A percentile compares a stretch with the other conserved stretches of the same genome.
Conservation (phyloP, 805 yeast species). For the Komagataella mondaviorum region DNA sequence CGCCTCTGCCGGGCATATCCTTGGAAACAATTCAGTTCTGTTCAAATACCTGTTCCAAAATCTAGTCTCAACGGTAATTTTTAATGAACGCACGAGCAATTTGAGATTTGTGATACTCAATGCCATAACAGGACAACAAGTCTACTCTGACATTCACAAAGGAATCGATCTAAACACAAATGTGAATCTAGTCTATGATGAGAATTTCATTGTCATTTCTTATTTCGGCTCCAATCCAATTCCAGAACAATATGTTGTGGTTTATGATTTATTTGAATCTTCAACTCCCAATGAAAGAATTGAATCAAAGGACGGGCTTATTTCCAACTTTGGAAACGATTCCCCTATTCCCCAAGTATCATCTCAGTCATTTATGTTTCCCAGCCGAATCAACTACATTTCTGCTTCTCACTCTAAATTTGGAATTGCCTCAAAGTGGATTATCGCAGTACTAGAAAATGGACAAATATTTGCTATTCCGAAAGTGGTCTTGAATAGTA, state of each 20-base stretch:
- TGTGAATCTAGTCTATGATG: slow-evolving; percentile 52
- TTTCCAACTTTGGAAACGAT: slow-evolving; percentile 20
- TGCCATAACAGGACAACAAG: slow-evolving; percentile 51
- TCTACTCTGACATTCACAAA: slow-evolving; percentile 25
- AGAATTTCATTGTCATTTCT: slow-evolving; percentile 71
- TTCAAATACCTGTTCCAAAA: slow-evolving; percentile 80
- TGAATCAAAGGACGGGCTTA: slow-evolving; percentile 6
- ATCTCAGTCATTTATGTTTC: slow-evolving; percentile 46
- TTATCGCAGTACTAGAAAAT: slow-evolving; percentile 41
- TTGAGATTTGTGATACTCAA: slow-evolving; percentile 48
- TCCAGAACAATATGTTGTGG: slow-evolving; percentile 43
- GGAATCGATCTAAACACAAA: slow-evolving; percentile 10
- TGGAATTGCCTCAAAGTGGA: slow-evolving; percentile 56
- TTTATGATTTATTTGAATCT: slow-evolving; percentile 72
- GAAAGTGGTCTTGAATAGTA: slow-evolving; percentile 49
- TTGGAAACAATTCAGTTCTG: slow-evolving; percentile 58
- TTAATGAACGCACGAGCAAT: slow-evolving; percentile 10
- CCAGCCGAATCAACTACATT: slow-evolving; percentile 41
- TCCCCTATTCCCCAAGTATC: slow-evolving; percentile 31
- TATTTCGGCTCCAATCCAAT: slow-evolving; percentile 37
- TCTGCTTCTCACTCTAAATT: slow-evolving; percentile 42
- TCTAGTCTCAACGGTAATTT: slow-evolving; percentile 36
- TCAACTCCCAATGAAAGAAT: slow-evolving; percentile 31
- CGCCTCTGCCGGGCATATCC: slow-evolving; percentile 53
- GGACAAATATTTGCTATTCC: slow-evolving; percentile 66